These are phyloP conservation scores for Barnettozyma wickerhamii DNA, from an alignment of 805 yeast genomes.

Conservation along the genomic window DNA sequence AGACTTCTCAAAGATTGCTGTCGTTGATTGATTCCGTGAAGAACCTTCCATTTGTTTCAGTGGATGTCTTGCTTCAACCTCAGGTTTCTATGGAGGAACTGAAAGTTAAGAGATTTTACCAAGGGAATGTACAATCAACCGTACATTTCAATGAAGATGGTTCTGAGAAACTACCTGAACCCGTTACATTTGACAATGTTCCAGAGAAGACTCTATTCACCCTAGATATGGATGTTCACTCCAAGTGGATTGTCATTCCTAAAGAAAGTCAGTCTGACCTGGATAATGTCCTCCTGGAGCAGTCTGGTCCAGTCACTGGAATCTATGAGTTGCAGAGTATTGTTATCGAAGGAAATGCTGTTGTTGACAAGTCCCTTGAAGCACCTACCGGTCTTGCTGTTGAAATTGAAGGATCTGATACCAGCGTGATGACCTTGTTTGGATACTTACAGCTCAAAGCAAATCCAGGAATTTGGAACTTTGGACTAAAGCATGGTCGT, in stretches of 20 bases:
- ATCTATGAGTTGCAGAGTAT: constrained; percentile 48
- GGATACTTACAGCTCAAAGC: constrained; percentile 83
- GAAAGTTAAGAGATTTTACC: constrained; percentile 56
- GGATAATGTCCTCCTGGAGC: constrained; percentile 52
- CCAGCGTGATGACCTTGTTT: constrained; percentile 70
- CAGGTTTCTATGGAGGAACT: constrained; percentile 35
- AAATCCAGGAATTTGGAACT: constrained; percentile 64
- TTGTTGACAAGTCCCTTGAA: constrained; percentile 32
- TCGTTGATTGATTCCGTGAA: constrained; percentile 42
- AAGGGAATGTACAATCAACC: constrained; percentile 37
- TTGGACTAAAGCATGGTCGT: constrained; percentile 41
- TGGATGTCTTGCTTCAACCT: constrained; percentile 59
- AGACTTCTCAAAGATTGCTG: constrained; percentile 58
- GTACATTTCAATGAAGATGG: constrained; percentile 29
- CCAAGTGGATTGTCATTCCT: constrained; percentile 63
- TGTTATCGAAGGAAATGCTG: constrained; percentile 68
- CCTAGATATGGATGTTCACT: constrained; percentile 54
- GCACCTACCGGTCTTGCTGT: constrained; percentile 21
- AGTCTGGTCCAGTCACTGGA: constrained; percentile 34
- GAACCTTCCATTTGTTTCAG: constrained; percentile 44
- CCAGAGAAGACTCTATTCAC: constrained; percentile 51
- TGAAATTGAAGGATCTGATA: constrained; percentile 38
- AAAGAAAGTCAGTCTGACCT: constrained; percentile 52
- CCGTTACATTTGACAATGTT: constrained; percentile 38
- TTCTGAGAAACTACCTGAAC: constrained; percentile 21